phyloP scores from a whole-genome alignment of 2,329 filamentous ascomycete species.

The Exophiala dermatitidis region DNA sequence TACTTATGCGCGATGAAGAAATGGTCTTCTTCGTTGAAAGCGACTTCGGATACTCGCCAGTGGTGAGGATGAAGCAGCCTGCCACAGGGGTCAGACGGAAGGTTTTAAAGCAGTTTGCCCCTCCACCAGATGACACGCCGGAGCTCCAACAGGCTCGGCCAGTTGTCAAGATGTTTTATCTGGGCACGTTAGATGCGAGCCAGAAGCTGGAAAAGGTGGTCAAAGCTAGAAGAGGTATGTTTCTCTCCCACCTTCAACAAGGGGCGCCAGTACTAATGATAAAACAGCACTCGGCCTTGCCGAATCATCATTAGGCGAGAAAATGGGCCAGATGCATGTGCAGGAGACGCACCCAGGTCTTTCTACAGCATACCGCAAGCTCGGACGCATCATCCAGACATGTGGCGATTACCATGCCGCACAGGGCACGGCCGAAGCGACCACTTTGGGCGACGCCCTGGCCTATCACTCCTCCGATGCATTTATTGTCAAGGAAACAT shows the following conservation, averaged over 20 bases:
- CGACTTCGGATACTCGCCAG: slow-evolving; percentile 95
- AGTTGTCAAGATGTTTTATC: slow-evolving; percentile 88
- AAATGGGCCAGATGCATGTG: slow-evolving; percentile 75
- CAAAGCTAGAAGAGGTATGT: slow-evolving; percentile 77
- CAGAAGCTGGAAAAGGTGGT: slow-evolving; percentile 95
- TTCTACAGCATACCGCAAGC: slow-evolving; percentile 83
- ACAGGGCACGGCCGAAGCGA: slow-evolving; percentile 92
- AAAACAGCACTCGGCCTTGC: slow-evolving; percentile 72
- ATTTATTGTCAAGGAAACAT: slow-evolving; percentile 94
- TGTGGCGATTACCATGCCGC: slow-evolving; percentile 93
- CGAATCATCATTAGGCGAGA: slow-evolving; percentile 88
- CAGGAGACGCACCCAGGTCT: slow-evolving; percentile 88
- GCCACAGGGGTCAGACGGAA: slow-evolving; percentile 92
- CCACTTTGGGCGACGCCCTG: slow-evolving; percentile 85
- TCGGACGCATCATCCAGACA: slow-evolving; percentile 87
- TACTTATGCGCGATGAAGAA: slow-evolving; percentile 90
- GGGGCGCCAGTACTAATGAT: slow-evolving; percentile 1
- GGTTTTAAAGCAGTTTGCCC: slow-evolving; percentile 95
- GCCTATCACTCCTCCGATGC: slow-evolving; percentile 93
- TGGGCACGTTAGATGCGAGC: slow-evolving; percentile 91
- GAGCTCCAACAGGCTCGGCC: slow-evolving; percentile 86
- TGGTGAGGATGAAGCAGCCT: slow-evolving; percentile 91
- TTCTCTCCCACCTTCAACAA: neutral
- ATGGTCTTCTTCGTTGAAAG: slow-evolving; percentile 98
- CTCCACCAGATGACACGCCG: slow-evolving; percentile 91